These are phyloP conservation scores for Aspergillus tubingensis DNA, from an alignment of 2,329 filamentous ascomycete species.

Conservation along the genomic window DNA sequence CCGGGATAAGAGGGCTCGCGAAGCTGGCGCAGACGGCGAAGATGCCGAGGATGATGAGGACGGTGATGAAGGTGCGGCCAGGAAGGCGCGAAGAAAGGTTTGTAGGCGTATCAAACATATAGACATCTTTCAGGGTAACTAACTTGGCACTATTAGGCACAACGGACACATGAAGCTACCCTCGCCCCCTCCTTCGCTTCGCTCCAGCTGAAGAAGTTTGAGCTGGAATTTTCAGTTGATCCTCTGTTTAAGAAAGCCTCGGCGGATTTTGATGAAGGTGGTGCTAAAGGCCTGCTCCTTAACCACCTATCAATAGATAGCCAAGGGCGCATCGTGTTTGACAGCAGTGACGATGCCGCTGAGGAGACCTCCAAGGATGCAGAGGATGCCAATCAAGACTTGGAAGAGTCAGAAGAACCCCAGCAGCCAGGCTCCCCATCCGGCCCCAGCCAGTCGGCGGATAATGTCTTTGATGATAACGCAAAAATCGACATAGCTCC, in stretches of 20 bases:
- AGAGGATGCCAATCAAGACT: slow-evolving; percentile 39
- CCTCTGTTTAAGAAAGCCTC: slow-evolving; percentile 99
- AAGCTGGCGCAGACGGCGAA: slow-evolving; percentile 61
- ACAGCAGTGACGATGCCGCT: slow-evolving; percentile 85
- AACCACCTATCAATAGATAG: slow-evolving; percentile 97
- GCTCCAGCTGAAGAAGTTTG: slow-evolving; percentile 93
- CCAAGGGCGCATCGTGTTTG: slow-evolving; percentile 91
- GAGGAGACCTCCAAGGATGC: slow-evolving; percentile 51
- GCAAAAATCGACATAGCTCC: slow-evolving; percentile 76
- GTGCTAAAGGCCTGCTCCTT: slow-evolving; percentile 88
- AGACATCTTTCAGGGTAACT: slow-evolving; percentile 17
- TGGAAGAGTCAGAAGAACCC: slow-evolving; percentile 42
- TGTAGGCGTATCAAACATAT: not conserved
- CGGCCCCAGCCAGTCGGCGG: slow-evolving; percentile 34
- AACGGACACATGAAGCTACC: slow-evolving; percentile 88
- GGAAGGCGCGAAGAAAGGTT: slow-evolving; percentile 72
- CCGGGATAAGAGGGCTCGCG: slow-evolving; percentile 68
- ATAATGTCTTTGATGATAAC: slow-evolving; percentile 50
- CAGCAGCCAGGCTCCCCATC: slow-evolving; percentile 41
- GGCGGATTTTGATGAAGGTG: slow-evolving; percentile 96
- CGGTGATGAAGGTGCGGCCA: slow-evolving; percentile 48
- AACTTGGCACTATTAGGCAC: slow-evolving; percentile 49
- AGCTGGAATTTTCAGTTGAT: slow-evolving; percentile 93
- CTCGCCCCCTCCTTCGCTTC: slow-evolving; percentile 84
- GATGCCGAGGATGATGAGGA: slow-evolving; percentile 65